Conservation (phyloP, 2,329 filamentous ascomycete species). For the Parastagonospora nodorum region DNA sequence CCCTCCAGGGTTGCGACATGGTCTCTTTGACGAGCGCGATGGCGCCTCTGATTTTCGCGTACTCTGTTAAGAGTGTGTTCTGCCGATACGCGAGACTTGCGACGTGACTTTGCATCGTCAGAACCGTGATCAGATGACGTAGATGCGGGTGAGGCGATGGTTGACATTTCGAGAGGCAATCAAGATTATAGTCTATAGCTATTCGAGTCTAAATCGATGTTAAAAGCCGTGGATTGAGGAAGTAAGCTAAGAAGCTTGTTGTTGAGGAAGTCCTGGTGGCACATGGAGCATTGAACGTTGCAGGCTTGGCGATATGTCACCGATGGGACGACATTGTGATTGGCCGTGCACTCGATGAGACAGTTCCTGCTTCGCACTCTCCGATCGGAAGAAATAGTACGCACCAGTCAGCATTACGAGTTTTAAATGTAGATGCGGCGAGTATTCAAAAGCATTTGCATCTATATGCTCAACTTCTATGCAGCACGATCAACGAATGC, state of each 20-base stretch:
- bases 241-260: not conserved
- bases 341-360: constrained; percentile 14
- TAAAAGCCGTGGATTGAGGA: too few relatives aligned
- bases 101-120: constrained; percentile 9
- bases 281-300: constrained; percentile 18
- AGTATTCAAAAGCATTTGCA: too few relatives aligned
- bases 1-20: constrained; percentile 49
- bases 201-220: too few relatives aligned
- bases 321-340: constrained; percentile 45
- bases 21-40: constrained; percentile 52
- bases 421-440: too few relatives aligned
- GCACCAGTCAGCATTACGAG: too few relatives aligned
- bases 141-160: constrained; percentile 13
- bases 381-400: not conserved
- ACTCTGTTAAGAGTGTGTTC: constrained; percentile 49
- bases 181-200: too few relatives aligned
- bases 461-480: too few relatives aligned
- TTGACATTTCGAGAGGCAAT: constrained; percentile 5
- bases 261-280: not conserved
- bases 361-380: not conserved
- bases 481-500: too few relatives aligned
- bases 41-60: constrained; percentile 59
- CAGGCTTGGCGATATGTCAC: constrained; percentile 30
- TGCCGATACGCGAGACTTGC: constrained; percentile 34
- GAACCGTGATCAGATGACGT: constrained; percentile 13